Evolutionary conservation across 2,329 filamentous ascomycete genomes (phyloP).

Genomic region (Fusarium sp.): DNA sequence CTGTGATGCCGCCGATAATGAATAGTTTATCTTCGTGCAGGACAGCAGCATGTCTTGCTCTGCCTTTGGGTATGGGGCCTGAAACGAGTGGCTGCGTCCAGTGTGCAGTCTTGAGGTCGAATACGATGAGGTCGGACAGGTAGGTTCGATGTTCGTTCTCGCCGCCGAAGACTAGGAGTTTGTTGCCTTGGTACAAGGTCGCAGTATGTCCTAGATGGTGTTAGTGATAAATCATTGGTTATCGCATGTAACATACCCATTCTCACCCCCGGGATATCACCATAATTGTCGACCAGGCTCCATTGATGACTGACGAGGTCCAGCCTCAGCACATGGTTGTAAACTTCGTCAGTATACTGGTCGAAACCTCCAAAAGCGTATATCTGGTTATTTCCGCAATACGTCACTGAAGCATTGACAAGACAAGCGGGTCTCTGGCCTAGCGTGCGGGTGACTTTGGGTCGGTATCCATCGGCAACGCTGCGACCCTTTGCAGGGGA

Average conservation of each 20-base stretch:
- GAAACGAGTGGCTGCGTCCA: conserved; percentile 93
- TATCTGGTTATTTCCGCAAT: conserved; percentile 96
- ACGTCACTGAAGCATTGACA: conserved; percentile 98
- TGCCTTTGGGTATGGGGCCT: conserved; percentile 86
- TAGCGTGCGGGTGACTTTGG: conserved; percentile 81
- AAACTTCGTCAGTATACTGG: conserved; percentile 98
- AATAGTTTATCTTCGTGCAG: conserved; percentile 97
- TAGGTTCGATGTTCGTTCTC: conserved; percentile 98
- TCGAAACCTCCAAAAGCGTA: conserved; percentile 99
- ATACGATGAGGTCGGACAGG: conserved; percentile 93
- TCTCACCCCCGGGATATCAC: conserved; percentile 94
- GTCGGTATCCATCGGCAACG: conserved; percentile 80
- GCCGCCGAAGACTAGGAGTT: conserved; percentile 95
- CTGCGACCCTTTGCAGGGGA: conserved; percentile 77
- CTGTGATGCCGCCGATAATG: conserved; percentile 94
- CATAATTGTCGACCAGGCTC: conserved; percentile 98
- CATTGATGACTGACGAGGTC: conserved; percentile 91
- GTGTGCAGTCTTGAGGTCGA: conserved; percentile 92
- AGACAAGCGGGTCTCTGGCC: conserved; percentile 90
- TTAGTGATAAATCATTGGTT: conserved; percentile 14
- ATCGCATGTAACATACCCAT: conserved; percentile 76
- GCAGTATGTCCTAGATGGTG: conserved; percentile 81
- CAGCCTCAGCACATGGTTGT: conserved; percentile 93
- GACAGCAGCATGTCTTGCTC: conserved; percentile 92
- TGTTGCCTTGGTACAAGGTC: conserved; percentile 91